A percentile compares a stretch with the other conserved stretches of the same genome.
These are phyloP conservation scores for Pseudogymnoascus sp. DNA, from an alignment of 2,329 filamentous ascomycete genomes.

Conservation along the genomic window DNA sequence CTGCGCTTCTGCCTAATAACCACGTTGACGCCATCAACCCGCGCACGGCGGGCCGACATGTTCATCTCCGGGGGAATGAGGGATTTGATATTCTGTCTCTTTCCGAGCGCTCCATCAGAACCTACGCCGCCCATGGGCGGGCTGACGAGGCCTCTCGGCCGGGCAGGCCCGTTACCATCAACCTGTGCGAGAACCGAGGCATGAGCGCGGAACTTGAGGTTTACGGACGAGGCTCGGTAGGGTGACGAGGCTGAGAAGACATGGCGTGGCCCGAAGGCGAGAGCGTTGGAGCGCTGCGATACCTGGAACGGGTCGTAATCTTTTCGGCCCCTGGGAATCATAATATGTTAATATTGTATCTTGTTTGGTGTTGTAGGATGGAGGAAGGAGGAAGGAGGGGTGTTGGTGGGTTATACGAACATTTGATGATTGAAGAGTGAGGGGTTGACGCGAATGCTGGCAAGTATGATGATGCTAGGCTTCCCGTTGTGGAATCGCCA, in stretches of 20 bases:
- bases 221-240: constrained; percentile 5
- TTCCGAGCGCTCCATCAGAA: background rate
- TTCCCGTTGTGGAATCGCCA: constrained; percentile 3
- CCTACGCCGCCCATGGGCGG: background rate
- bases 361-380: background rate
- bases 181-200: constrained; percentile 11
- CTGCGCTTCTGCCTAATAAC: constrained; percentile 11
- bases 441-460: background rate
- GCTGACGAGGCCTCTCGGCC: constrained; percentile 8
- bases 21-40: background rate
- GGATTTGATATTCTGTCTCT: constrained; percentile 11
- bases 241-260: constrained; percentile 11
- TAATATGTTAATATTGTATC: background rate
- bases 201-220: constrained; percentile 6
- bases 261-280: constrained; percentile 15
- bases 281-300: constrained; percentile 16
- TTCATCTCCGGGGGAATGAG: constrained; percentile 10
- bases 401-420: background rate
- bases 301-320: constrained; percentile 13
- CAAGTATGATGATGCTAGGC: background rate
- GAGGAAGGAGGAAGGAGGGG: background rate
- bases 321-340: constrained; percentile 10
- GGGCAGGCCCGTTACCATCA: constrained; percentile 13
- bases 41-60: background rate
- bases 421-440: background rate